Evolutionary conservation across 208 protist genomes (phyloP).

Genomic region (Crithidia acanthocephali): DNA sequence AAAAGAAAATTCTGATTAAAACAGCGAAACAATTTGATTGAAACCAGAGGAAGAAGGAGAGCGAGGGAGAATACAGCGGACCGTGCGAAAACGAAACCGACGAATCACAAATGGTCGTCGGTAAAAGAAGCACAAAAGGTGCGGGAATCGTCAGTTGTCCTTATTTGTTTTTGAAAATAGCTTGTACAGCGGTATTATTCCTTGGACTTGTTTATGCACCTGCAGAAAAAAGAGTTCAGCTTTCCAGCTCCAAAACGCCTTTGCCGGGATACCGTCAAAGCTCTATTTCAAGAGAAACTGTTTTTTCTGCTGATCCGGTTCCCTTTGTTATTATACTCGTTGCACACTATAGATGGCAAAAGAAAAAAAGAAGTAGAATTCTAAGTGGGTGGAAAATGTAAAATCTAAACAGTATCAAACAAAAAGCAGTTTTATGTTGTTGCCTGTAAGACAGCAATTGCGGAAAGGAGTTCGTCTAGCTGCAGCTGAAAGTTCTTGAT

Average conservation of each 20-base stretch:
- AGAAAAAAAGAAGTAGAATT: not conserved
- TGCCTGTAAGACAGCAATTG: constrained; percentile 32
- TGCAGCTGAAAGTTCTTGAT: constrained; percentile 75
- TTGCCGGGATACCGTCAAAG: no score
- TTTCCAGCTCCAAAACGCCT: no score
- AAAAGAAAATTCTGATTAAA: not conserved
- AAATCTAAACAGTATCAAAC: constrained; percentile 3
- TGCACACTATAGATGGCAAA: no score
- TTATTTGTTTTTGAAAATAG: not conserved
- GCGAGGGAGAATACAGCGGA: not conserved
- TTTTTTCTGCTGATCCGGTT: no score
- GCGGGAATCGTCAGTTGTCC: not conserved
- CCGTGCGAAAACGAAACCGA: no score
- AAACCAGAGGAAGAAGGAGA: not conserved
- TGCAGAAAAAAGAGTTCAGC: not conserved
- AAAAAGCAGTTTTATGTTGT: constrained; percentile 24
- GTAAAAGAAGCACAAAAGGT: no score
- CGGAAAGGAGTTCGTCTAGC: constrained; percentile 71
- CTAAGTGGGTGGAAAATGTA: not conserved
- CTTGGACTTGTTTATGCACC: not conserved
- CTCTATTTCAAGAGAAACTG: no score
- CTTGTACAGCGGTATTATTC: no score
- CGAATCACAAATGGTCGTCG: not conserved
- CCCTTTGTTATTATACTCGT: no score
- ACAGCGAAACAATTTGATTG: constrained; percentile 4